Evolutionary conservation across 768 basidiomycete genomes (phyloP).

Genomic region (Lactifluus piperatus): DNA sequence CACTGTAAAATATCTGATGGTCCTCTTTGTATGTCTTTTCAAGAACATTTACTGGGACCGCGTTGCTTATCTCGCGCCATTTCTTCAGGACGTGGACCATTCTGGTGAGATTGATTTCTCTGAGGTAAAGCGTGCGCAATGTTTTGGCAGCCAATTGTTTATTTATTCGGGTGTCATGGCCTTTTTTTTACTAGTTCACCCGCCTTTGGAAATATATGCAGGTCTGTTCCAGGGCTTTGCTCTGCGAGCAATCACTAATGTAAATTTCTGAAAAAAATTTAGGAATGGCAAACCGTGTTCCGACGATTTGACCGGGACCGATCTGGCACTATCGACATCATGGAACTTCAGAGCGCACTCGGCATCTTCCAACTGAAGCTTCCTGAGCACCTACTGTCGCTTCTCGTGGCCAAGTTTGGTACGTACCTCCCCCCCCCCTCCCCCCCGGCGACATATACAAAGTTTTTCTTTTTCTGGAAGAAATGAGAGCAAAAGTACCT

Average conservation of each 20-base stretch:
- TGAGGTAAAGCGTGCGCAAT: conserved; percentile 43
- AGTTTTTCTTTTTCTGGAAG: no score
- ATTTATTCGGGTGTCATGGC: conserved; percentile 3
- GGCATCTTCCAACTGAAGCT: conserved; percentile 70
- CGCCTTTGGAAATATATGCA: conserved; percentile 83
- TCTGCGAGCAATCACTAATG: not conserved
- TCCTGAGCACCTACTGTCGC: conserved; percentile 49
- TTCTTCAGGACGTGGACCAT: conserved; percentile 52
- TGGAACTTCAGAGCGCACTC: conserved; percentile 62
- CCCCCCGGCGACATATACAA: no score
- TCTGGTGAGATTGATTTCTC: conserved; percentile 73
- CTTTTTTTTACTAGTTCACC: conserved; percentile 37
- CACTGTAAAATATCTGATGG: conserved; percentile 82
- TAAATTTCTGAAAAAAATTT: not conserved
- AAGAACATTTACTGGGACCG: no score
- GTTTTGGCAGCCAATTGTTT: conserved; percentile 2
- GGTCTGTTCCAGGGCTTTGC: conserved; percentile 24
- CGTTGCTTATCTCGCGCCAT: not conserved
- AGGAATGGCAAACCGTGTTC: conserved; percentile 84
- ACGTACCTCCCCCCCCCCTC: conserved; percentile 22
- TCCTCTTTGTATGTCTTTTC: conserved; percentile 54
- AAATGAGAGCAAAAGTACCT: no score
- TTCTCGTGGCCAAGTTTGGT: conserved; percentile 79
- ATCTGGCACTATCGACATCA: conserved; percentile 67
- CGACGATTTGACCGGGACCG: conserved; percentile 72